These are phyloP conservation scores for Prunus mira DNA, from an alignment of 306 rosid genomes.

Conservation along the genomic window DNA sequence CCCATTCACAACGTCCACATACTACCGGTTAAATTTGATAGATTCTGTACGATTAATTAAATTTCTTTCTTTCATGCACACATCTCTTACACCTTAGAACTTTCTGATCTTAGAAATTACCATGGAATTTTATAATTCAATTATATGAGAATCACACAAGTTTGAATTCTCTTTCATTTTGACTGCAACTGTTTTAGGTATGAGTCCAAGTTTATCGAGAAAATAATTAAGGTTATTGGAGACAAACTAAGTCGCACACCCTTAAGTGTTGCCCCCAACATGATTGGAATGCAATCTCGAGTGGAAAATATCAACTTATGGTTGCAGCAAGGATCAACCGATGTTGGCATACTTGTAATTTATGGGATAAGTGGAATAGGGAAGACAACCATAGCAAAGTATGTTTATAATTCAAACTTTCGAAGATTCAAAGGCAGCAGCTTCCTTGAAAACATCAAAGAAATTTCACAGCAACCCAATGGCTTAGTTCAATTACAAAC, in stretches of 20 bases:
- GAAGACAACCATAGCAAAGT: background rate
- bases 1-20: too few relatives aligned
- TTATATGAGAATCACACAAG: background rate
- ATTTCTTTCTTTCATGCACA: too few relatives aligned
- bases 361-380: conserved; percentile 6
- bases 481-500: too few relatives aligned
- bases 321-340: background rate
- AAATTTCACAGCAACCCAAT: too few relatives aligned
- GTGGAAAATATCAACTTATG: background rate
- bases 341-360: background rate
- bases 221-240: background rate
- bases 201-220: background rate
- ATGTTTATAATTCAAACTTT: background rate
- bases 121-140: too few relatives aligned
- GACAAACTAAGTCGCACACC: background rate
- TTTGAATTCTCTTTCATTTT: background rate
- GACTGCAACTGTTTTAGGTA: background rate
- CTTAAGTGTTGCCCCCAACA: background rate
- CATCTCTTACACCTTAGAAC: too few relatives aligned
- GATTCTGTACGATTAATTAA: too few relatives aligned
- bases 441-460: too few relatives aligned
- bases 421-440: too few relatives aligned
- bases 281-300: background rate
- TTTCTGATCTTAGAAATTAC: too few relatives aligned
- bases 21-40: too few relatives aligned